Evolutionary conservation across 768 basidiomycete genomes (phyloP), one percentile per base, ranked within the genome.

Genomic region (Agaricus blazei): DNA sequence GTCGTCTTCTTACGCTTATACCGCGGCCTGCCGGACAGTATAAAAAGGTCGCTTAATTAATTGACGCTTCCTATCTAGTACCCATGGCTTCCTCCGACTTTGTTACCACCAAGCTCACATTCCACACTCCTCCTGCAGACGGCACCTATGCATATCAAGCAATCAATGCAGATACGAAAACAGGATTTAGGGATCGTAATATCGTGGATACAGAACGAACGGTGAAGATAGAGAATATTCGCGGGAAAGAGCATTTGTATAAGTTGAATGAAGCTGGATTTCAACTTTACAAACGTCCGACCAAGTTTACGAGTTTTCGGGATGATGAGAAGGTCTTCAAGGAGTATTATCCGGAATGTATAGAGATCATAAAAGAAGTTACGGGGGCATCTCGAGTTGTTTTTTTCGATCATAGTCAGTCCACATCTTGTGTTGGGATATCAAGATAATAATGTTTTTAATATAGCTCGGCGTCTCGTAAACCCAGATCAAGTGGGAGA

Each of bases 351-450:
- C 75, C 77, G 0, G 85, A 87, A 66, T 79, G 79, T 60, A 69
- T 74, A 14, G 79, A 79, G 62, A 69, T 85, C 41, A 65, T 86
- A 42, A 85, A 86, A 70, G 65, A 78, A 56, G 53, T 80, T 9
- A 84, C 84, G 0, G 83, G 85, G 3, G 85, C 85, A 0, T 79
- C 71, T 59, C 70, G 74, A 26, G 81, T 83, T 9, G 77, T 68
- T 8, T 44, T 85, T 11, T 87, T 87, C 59, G 83, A 85, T 60
- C 84, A 85, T 62, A 85, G 84, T 82, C 55, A 53, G 82, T 60
- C 53, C 36, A 40, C 56, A 24, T 48, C 61, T 28, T 59, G 9
- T 9, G 27, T 42, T 14, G 14, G 2, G 19, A 24, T 34, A 8
- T 4, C 34, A 34, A 4, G 5, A 2, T 34, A 11, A 34, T 11